Evolutionary conservation across 2,329 filamentous ascomycete species (phyloP).

Genomic region (Cephalotrichum gorgonifer): DNA sequence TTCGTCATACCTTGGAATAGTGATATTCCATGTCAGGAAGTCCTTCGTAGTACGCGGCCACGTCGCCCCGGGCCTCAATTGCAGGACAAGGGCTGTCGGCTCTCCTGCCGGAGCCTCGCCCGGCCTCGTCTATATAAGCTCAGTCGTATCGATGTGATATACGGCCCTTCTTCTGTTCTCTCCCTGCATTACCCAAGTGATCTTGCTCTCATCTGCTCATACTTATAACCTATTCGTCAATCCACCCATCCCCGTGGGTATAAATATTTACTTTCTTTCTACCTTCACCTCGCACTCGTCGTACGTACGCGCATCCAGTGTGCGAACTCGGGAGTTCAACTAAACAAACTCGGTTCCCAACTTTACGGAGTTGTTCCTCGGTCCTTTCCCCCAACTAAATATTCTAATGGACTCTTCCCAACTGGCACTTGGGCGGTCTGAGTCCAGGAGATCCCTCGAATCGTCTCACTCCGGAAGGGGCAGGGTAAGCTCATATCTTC

Average conservation of each 20-base stretch:
- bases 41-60: too few relatives aligned
- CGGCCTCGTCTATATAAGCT: background rate
- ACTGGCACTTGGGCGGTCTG: background rate
- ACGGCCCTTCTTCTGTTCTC: background rate
- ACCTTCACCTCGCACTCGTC: background rate
- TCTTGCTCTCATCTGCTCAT: background rate
- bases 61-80: background rate
- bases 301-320: conserved; percentile 2
- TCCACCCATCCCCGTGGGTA: too few relatives aligned
- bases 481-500: background rate
- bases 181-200: background rate
- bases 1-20: background rate
- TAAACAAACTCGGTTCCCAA: background rate
- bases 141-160: too few relatives aligned
- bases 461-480: conserved; percentile 1
- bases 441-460: conserved; percentile 1
- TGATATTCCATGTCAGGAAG: too few relatives aligned
- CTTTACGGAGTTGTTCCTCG: too few relatives aligned
- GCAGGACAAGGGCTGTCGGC: background rate
- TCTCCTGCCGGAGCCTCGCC: background rate
- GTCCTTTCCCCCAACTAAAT: too few relatives aligned
- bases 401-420: background rate
- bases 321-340: background rate
- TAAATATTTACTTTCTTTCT: background rate
- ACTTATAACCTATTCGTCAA: background rate